Conservation (phyloP, 169 alveolate species). For the Plasmodium cynomolgi region DNA sequence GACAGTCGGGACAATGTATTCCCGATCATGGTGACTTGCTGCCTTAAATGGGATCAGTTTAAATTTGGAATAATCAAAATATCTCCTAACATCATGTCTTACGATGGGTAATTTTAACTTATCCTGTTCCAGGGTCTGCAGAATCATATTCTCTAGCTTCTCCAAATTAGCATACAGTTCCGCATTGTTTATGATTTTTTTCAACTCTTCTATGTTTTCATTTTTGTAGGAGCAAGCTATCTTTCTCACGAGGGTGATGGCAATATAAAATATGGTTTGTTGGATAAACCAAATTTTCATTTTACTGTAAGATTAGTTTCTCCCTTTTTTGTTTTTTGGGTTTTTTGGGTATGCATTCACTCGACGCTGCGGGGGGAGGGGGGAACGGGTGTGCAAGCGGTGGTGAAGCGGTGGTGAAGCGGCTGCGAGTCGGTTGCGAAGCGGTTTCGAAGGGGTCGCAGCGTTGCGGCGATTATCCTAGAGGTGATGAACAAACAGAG, state of each 20-base stretch:
- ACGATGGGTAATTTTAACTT: slow-evolving; percentile 33
- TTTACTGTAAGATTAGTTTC: not conserved
- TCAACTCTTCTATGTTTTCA: slow-evolving; percentile 40
- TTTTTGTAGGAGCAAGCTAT: slow-evolving; percentile 12
- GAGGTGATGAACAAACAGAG: not conserved
- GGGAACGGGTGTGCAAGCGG: not conserved
- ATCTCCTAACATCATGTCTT: not conserved
- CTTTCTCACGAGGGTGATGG: slow-evolving; percentile 6
- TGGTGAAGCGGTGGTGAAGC: not conserved
- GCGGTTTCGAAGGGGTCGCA: not conserved
- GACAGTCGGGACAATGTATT: slow-evolving; percentile 10
- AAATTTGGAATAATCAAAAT: slow-evolving; percentile 19
- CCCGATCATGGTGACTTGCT: not conserved
- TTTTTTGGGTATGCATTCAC: not conserved
- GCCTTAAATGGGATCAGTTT: not conserved
- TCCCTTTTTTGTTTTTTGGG: not conserved
- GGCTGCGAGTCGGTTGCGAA: not conserved
- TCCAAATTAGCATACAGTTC: slow-evolving; percentile 1
- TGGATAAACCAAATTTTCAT: slow-evolving; percentile 41
- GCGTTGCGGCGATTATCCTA: not conserved
- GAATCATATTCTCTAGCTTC: slow-evolving; percentile 3
- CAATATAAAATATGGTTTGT: slow-evolving; percentile 30
- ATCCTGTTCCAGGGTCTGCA: slow-evolving; percentile 41
- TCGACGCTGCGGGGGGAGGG: not conserved
- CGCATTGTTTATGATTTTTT: slow-evolving; percentile 23